Conservation (phyloP, 129 eudicot species). For the Glebionis coronaria region DNA sequence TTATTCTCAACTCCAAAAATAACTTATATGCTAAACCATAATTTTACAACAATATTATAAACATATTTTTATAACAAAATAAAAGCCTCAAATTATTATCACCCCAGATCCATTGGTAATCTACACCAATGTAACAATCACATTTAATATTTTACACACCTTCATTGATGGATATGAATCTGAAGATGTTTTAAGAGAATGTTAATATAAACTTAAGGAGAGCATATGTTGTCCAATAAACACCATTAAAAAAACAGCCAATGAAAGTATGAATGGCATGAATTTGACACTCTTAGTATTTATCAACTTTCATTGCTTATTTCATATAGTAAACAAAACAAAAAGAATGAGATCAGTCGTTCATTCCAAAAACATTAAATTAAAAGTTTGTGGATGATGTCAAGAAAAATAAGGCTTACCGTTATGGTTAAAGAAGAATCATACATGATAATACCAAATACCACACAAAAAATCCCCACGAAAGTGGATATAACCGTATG, state of each 20-base stretch:
- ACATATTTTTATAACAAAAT: too few relatives aligned
- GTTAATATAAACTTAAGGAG: conserved; percentile 44
- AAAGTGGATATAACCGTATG: conserved; percentile 31
- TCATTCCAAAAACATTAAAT: too few relatives aligned
- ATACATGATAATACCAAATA: conserved; percentile 58
- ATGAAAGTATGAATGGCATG: conserved; percentile 64
- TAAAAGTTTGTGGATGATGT: too few relatives aligned
- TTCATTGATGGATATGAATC: not conserved
- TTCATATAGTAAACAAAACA: not conserved
- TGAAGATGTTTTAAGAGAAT: conserved; percentile 38
- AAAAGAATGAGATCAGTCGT: conserved; percentile 1
- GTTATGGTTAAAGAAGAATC: conserved; percentile 53
- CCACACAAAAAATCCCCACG: conserved; percentile 49
- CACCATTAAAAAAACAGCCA: conserved; percentile 53
- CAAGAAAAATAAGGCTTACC: conserved; percentile 29
- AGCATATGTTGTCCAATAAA: conserved; percentile 59
- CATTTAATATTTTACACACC: not conserved
- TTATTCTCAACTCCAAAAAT: too few relatives aligned
- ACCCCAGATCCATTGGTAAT: conserved; percentile 69
- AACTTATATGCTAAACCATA: too few relatives aligned
- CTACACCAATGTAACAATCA: conserved; percentile 26
- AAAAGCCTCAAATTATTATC: too few relatives aligned
- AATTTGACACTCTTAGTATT: conserved; percentile 65
- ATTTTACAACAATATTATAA: too few relatives aligned
- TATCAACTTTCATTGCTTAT: conserved; percentile 51